Evolutionary conservation across 805 yeast species (phyloP), one percentile per base, ranked within the genome.

Genomic region (Hanseniaspora lachancei): DNA sequence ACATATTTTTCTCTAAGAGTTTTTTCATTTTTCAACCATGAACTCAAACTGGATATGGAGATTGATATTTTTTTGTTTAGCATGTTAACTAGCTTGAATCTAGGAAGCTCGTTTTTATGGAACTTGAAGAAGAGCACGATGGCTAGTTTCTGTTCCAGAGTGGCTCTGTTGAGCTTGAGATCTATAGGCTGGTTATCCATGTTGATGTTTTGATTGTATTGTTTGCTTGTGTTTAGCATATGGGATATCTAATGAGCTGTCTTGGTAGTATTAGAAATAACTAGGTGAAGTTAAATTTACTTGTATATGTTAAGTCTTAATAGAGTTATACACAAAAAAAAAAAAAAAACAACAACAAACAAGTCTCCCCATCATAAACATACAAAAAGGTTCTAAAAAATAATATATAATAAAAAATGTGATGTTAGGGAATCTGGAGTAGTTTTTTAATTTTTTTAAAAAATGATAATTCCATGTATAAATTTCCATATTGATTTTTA

Each of bases 1-100:
- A 62, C 67, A 60, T 71, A 72, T 49, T 81, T 64, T 49, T 67
- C 68, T n/a, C 82, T 63, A 43, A 79, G 64, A 23, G 78, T 78
- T 3, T 60, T 66, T 62, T 80, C 84, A 57, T 73, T 69, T 63
- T 78, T 79, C 42, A 80, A 62, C 85, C 85, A 80, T 61, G 79
- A 84, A 61, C 79, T 74, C 60, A 80, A 74, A 16, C 80, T 74
- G 27, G 81, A 77, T 1, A 83, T 78, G n/a, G 81, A 76, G 13
- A 80, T 78, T 16, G 82, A 72, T 50, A 76, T 72, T 58, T 70
- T 71, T 54, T 75, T 70, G 58, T 73, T 74, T 65, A 74, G 79
- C 48, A 71, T 66, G 46, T 78, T 78, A 21, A 80, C 84, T 0
- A 80, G 76, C 59, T 76, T 80, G 68, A 75, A 76, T 64, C 80